Evolutionary conservation across 805 yeast species (phyloP).

Genomic region (Suhomyces faveliae): DNA sequence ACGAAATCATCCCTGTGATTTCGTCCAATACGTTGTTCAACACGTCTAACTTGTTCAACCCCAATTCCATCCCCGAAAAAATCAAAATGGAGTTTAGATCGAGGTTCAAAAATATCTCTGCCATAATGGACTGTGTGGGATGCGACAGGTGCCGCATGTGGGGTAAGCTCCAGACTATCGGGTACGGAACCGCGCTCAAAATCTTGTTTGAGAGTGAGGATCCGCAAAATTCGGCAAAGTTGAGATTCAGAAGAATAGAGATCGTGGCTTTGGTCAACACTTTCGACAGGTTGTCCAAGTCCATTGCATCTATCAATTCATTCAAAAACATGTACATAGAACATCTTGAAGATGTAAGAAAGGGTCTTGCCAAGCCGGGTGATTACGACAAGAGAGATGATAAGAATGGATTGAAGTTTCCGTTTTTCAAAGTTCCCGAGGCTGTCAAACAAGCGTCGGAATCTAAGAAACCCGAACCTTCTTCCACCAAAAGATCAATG

Average conservation of each 20-base stretch:
- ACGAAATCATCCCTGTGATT: constrained; percentile 40
- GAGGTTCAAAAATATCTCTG: constrained; percentile 85
- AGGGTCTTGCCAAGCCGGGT: constrained; percentile 40
- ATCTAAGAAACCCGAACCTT: background rate
- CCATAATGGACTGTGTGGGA: constrained; percentile 97
- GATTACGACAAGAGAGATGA: constrained; percentile 34
- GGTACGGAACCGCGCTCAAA: constrained; percentile 95
- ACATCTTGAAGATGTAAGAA: constrained; percentile 40
- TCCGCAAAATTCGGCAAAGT: constrained; percentile 51
- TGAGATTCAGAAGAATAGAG: constrained; percentile 72
- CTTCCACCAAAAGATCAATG: constrained; percentile 1
- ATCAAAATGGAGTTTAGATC: constrained; percentile 83
- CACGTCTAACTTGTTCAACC: constrained; percentile 45
- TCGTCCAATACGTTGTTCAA: constrained; percentile 44
- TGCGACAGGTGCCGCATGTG: constrained; percentile 97
- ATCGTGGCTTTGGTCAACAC: constrained; percentile 89
- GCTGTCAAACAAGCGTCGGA: background rate
- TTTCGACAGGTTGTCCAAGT: constrained; percentile 85
- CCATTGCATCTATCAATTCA: constrained; percentile 68
- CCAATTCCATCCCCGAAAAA: constrained; percentile 42
- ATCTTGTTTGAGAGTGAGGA: constrained; percentile 74
- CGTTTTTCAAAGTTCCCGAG: constrained; percentile 21
- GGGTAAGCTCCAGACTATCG: constrained; percentile 97
- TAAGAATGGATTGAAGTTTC: constrained; percentile 36
- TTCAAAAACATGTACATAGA: constrained; percentile 58